Percentiles rank a stretch among this genome's conserved stretches.
These are phyloP conservation scores for Talaromyces ruber DNA, from an alignment of 495 filamentous ascomycete genomes.

Conservation along the genomic window DNA sequence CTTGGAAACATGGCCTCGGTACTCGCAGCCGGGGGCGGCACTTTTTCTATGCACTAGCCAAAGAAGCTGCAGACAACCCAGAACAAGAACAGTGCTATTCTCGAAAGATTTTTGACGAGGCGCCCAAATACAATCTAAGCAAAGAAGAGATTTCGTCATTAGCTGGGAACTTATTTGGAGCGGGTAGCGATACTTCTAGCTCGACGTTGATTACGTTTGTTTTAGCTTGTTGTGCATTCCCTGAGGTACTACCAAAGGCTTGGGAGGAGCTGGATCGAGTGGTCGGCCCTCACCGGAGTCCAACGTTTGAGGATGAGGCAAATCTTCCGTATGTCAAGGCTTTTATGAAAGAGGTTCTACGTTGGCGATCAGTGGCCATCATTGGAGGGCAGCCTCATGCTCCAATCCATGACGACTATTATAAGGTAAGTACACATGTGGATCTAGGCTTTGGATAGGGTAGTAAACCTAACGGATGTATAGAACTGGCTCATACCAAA, in stretches of 20 bases:
- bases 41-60: constrained; percentile 33
- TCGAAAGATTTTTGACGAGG: constrained; percentile 29
- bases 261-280: constrained; percentile 34
- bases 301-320: constrained; percentile 14
- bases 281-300: constrained; percentile 13
- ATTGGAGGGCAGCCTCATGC: constrained; percentile 44
- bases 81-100: constrained; percentile 20
- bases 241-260: constrained; percentile 23
- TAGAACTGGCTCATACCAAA: constrained; percentile 16
- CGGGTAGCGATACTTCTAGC: constrained; percentile 26
- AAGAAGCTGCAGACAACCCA: constrained; percentile 24
- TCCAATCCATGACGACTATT: constrained; percentile 42
- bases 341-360: constrained; percentile 26
- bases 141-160: constrained; percentile 26
- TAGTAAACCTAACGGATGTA: not conserved
- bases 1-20: constrained; percentile 30
- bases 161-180: constrained; percentile 27
- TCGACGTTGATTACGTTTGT: constrained; percentile 26
- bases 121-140: constrained; percentile 25
- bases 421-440: constrained; percentile 10
- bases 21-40: constrained; percentile 20
- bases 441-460: not conserved
- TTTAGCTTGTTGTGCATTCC: constrained; percentile 24
- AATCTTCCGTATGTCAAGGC: constrained; percentile 27
- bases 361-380: constrained; percentile 23